Percentiles rank a stretch among this genome's conserved stretches.
Conservation (phyloP, 345 rosid species). For the Draba incana region DNA sequence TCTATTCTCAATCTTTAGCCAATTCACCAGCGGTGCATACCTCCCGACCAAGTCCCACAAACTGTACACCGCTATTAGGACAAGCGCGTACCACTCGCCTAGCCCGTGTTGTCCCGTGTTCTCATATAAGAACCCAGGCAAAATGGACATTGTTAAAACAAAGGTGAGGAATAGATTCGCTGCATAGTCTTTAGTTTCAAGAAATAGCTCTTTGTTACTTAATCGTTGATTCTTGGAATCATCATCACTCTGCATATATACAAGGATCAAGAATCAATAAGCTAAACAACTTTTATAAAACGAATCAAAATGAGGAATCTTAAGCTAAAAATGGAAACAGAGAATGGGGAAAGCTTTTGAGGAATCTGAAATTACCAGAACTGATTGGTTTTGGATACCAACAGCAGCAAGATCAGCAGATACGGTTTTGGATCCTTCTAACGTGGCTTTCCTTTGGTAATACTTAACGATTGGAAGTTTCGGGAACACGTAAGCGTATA, state of each 20-base stretch:
- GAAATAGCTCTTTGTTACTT: conserved; percentile 53
- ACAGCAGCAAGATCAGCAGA: conserved; percentile 84
- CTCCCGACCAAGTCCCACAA: conserved; percentile 67
- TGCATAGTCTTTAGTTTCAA: conserved; percentile 60
- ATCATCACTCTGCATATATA: conserved; percentile 46
- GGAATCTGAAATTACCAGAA: conserved; percentile 7
- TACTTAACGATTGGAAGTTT: conserved; percentile 75
- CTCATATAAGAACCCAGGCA: conserved; percentile 86
- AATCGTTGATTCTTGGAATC: conserved; percentile 42
- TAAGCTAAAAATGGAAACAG: background rate
- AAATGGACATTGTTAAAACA: conserved; percentile 69
- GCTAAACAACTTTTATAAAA: background rate
- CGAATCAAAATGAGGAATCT: background rate
- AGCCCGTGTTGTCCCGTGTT: conserved; percentile 71
- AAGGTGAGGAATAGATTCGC: conserved; percentile 61
- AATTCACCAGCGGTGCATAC: conserved; percentile 59
- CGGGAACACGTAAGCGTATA: conserved; percentile 65
- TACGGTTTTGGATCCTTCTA: conserved; percentile 86
- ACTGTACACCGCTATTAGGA: conserved; percentile 66
- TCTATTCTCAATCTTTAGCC: conserved; percentile 70
- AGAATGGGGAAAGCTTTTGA: background rate
- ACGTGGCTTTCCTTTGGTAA: conserved; percentile 72
- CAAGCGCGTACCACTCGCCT: conserved; percentile 73
- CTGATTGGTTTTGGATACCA: conserved; percentile 54
- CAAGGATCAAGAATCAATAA: conserved; percentile 1